Base-by-base conservation (phyloP, 2,329 filamentous ascomycete genomes). In the Emergomyces pasteurianus region DNA sequence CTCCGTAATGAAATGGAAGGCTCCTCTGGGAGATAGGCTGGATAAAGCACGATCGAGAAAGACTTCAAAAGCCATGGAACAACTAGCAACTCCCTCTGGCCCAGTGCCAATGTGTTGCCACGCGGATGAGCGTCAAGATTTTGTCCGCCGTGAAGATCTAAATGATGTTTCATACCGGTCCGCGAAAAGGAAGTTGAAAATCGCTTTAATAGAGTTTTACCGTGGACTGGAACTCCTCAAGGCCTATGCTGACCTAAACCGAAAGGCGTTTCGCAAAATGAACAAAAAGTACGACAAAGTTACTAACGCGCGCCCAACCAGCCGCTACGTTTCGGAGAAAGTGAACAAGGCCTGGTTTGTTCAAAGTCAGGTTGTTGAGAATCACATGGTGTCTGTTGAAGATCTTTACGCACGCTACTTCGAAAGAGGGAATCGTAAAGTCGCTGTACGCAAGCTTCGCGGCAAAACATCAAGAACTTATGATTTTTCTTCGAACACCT, bases 241-340 rank as follows among this genome's bases (percentile, higher is more conserved):
- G 75, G 89, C 90, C 0, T 99, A 95, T 68, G 87, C 91, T 1
- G 77, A 95, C 26, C 80, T 96, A 16, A 99, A 99, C 72, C 84
- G 90, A 56, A 96, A 90, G 0, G 94, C 91, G 0, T 97, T 97
- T 70, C 86, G 92, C 38, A 99, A 99, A 74, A 90, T 99, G 71
- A 96, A 95, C 76, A 99, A 99, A 74, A 99, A 99, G 75, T 97
- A 95, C 72, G 92, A 97, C 79, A 99, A 97, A 76, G 85, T 88
- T 1, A 85, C 91, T 61, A 84, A 91, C 67, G 87, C 90, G 47
- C 83, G 87, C 12, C 90, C 90, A 0, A 82, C 87, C 0, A 82
- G 88, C 70, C 83, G 87, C 34, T 97, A 92, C 73, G 89, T 96
- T 83, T 87, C 86, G 38, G 92, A 96, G 67, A 92, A 92, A 70